Evolutionary conservation across 2,329 filamentous ascomycete species (phyloP).

Genomic region (Aspergillus aculeatinus): DNA sequence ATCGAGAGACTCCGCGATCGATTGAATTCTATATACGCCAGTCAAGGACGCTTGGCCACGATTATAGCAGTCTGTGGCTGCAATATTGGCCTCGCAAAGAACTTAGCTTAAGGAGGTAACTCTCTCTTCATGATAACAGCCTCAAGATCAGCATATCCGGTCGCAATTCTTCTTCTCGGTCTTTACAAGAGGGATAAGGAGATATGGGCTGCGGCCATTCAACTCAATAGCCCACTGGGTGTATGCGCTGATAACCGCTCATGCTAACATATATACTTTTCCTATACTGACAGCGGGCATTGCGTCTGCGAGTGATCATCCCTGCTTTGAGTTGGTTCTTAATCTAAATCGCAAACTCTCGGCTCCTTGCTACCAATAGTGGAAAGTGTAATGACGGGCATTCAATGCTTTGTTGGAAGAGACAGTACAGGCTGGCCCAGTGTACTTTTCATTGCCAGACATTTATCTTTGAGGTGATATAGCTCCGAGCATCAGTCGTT

Average conservation of each 20-base stretch:
- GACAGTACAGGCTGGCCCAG: not conserved
- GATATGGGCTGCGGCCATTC: not conserved
- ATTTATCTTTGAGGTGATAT: too few species aligned
- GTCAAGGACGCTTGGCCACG: not conserved
- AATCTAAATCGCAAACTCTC: not conserved
- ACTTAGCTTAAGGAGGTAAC: not conserved
- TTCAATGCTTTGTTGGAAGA: not conserved
- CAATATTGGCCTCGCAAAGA: not conserved
- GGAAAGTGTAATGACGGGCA: not conserved
- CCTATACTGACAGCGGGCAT: not conserved
- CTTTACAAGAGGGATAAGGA: not conserved
- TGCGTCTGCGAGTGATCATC: not conserved
- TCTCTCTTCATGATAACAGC: too few species aligned
- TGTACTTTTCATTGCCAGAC: not conserved
- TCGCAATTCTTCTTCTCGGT: not conserved
- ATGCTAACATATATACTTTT: not conserved
- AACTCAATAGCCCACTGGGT: not conserved
- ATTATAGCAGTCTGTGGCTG: not conserved
- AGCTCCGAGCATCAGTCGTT: too few species aligned
- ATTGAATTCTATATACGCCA: not conserved
- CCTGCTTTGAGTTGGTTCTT: not conserved
- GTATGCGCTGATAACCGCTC: too few species aligned
- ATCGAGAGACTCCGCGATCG: not conserved
- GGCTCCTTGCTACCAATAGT: not conserved
- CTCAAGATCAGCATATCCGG: not conserved